A percentile compares a stretch with the other conserved stretches of the same genome.
Conservation (phyloP, 805 yeast genomes). For the Groenewaldozyma salmanticensis region DNA sequence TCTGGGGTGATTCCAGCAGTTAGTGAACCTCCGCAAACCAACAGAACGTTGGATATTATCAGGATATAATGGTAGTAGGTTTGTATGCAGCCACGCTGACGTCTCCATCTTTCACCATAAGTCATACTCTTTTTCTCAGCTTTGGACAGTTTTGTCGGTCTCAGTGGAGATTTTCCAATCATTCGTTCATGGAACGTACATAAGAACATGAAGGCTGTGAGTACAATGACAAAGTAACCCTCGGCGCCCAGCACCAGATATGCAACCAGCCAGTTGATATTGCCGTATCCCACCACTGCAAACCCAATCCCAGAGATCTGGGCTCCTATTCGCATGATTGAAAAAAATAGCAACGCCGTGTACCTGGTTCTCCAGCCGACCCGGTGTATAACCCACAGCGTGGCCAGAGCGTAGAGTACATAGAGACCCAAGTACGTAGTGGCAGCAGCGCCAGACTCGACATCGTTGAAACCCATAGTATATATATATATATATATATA, state of each 20-base stretch:
- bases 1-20: slow-evolving; percentile 6
- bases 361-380: slow-evolving; percentile 9
- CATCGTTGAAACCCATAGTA: slow-evolving; percentile 11
- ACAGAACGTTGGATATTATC: slow-evolving; percentile 10
- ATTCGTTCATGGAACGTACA: slow-evolving; percentile 4
- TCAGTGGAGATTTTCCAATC: slow-evolving; percentile 4
- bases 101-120: slow-evolving; percentile 1
- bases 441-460: slow-evolving; percentile 7
- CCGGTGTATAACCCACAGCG: slow-evolving; percentile 3
- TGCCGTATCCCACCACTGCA: slow-evolving; percentile 3
- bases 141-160: slow-evolving; percentile 1
- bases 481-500: no score
- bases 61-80: slow-evolving; percentile 8
- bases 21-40: slow-evolving; percentile 13
- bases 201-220: slow-evolving; percentile 9
- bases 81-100: no score
- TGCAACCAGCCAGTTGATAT: slow-evolving; percentile 12
- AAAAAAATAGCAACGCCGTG: slow-evolving; percentile 6
- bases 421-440: slow-evolving; percentile 8
- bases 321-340: slow-evolving; percentile 12
- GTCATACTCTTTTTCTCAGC: not conserved
- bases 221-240: slow-evolving; percentile 13
- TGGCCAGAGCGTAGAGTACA: slow-evolving; percentile 1
- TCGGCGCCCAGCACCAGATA: slow-evolving; percentile 15
- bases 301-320: slow-evolving; percentile 12